phyloP scores from a whole-genome alignment of 306 rosid species.

The Begonia peltatifolia region DNA sequence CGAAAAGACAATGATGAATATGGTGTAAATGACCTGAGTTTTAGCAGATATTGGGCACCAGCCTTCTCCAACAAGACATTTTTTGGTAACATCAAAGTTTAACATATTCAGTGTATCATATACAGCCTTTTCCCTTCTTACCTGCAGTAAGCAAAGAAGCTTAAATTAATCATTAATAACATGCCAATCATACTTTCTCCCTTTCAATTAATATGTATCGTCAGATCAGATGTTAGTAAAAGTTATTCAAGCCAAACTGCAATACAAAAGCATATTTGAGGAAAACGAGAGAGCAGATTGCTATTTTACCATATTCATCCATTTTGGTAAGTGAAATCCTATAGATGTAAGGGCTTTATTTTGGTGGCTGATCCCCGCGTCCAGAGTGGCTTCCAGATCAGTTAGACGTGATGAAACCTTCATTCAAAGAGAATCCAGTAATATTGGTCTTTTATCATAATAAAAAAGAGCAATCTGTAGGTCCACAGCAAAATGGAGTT shows the following conservation, averaged over 20 bases:
- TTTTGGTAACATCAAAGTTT: slow-evolving; percentile 95
- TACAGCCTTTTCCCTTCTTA: slow-evolving; percentile 94
- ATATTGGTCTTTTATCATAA: no score
- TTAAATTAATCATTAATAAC: slow-evolving; percentile 17
- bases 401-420: slow-evolving; percentile 84
- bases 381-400: slow-evolving; percentile 85
- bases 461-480: no score
- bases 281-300: slow-evolving; percentile 7
- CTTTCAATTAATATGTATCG: slow-evolving; percentile 3
- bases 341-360: slow-evolving; percentile 78
- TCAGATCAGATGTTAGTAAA: no score
- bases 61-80: slow-evolving; percentile 98
- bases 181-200: slow-evolving; percentile 3
- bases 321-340: slow-evolving; percentile 54
- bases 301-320: slow-evolving; percentile 69
- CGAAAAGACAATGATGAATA: not conserved
- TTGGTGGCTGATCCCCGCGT: slow-evolving; percentile 81
- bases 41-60: slow-evolving; percentile 95
- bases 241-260: no score
- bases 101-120: slow-evolving; percentile 91
- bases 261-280: slow-evolving; percentile 4
- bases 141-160: slow-evolving; percentile 44
- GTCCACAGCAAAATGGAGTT: not conserved
- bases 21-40: slow-evolving; percentile 37
- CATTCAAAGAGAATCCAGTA: not conserved